Conservation (phyloP, 306 rosid genomes). For the Quercus engelmannii region DNA sequence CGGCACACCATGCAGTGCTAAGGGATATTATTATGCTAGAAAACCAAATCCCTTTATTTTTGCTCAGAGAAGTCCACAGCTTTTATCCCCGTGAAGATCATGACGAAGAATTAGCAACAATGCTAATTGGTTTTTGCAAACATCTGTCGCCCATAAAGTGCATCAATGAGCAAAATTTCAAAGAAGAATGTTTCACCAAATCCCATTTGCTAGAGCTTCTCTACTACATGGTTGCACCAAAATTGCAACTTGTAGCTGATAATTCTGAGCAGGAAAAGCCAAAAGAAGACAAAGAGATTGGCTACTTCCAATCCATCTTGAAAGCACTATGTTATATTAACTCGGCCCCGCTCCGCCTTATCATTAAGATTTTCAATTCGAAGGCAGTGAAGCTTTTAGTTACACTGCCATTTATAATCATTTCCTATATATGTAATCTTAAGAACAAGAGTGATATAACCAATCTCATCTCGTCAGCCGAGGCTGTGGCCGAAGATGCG, state of each 20-base stretch:
- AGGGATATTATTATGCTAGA: constrained; percentile 15
- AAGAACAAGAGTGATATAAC: not conserved
- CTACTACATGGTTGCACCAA: not conserved
- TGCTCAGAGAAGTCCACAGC: not conserved
- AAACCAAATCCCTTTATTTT: constrained; percentile 12
- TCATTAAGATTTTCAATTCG: not conserved
- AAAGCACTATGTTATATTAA: not conserved
- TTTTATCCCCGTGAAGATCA: not conserved
- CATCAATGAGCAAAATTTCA: not conserved
- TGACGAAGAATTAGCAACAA: not conserved
- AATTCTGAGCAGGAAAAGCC: not conserved
- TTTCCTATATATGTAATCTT: not conserved
- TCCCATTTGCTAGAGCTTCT: constrained; percentile 19
- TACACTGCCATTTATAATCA: not conserved
- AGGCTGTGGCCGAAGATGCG: not conserved
- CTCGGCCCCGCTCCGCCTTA: not conserved
- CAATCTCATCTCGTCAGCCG: not conserved
- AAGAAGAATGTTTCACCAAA: not conserved
- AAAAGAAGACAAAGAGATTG: not conserved
- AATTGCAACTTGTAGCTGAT: not conserved
- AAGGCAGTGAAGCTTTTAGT: not conserved
- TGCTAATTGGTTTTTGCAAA: constrained; percentile 4
- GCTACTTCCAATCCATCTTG: not conserved
- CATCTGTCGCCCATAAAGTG: not conserved
- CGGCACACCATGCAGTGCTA: not conserved